Evolutionary conservation across 768 basidiomycete species (phyloP).

Genomic region (Udeniomyces megalosporus): DNA sequence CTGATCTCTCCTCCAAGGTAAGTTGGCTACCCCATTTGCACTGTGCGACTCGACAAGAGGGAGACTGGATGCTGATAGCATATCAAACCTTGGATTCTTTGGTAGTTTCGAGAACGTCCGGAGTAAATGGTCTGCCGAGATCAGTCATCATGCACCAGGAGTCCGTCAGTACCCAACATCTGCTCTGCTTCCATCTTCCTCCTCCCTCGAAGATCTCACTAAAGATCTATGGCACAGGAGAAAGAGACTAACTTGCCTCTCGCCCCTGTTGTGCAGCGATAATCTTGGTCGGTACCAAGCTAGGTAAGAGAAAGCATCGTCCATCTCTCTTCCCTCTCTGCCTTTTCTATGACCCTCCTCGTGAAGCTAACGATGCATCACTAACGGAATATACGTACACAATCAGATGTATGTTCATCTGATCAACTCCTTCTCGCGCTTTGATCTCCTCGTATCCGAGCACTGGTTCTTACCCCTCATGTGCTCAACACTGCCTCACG

Average conservation of each 20-base stretch:
- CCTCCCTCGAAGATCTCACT: no score
- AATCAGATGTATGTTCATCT: no score
- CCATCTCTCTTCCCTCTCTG: not conserved
- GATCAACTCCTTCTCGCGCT: no score
- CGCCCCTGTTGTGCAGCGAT: not conserved
- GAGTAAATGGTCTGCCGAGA: slow-evolving; percentile 44
- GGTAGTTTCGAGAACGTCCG: slow-evolving; percentile 50
- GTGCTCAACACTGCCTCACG: slow-evolving; percentile 9
- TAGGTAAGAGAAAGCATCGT: no score
- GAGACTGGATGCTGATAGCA: not conserved
- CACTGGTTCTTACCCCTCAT: no score
- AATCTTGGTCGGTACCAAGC: slow-evolving; percentile 9
- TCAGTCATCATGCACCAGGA: slow-evolving; percentile 5
- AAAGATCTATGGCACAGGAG: no score
- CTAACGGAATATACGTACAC: no score
- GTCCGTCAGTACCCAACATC: not conserved
- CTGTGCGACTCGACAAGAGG: not conserved
- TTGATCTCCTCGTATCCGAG: no score
- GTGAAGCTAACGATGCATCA: no score
- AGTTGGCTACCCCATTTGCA: slow-evolving; percentile 35
- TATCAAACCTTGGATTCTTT: not conserved
- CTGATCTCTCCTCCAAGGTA: slow-evolving; percentile 94
- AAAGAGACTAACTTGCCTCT: not conserved
- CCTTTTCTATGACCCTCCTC: not conserved
- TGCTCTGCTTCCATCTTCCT: not conserved